phyloP scores from a whole-genome alignment of 352 stramenopile genomes.

The Pythium rhizo-oryzae region DNA sequence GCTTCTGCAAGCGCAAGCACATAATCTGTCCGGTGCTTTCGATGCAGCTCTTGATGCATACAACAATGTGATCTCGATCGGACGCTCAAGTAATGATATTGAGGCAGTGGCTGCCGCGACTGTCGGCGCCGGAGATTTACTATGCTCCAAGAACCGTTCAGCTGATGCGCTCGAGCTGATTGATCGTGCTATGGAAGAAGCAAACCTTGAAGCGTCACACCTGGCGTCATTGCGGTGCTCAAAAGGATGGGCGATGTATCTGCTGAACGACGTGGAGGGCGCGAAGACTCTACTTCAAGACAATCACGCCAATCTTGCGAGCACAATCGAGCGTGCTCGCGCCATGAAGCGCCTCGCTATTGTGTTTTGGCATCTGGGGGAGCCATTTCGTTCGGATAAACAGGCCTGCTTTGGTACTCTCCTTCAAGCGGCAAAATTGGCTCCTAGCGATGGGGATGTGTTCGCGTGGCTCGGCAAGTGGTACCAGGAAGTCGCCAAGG shows the following conservation, averaged over 20 bases:
- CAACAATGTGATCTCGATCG: slow-evolving; percentile 27
- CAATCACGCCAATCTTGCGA: slow-evolving; percentile 36
- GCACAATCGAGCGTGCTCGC: slow-evolving; percentile 33
- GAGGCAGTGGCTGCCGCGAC: slow-evolving; percentile 36
- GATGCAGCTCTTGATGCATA: slow-evolving; percentile 56
- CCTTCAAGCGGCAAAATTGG: slow-evolving; percentile 75
- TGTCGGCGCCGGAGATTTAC: slow-evolving; percentile 49
- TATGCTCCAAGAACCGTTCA: slow-evolving; percentile 36
- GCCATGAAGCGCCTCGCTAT: slow-evolving; percentile 73
- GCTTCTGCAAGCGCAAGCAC: slow-evolving; percentile 61
- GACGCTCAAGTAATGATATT: slow-evolving; percentile 15
- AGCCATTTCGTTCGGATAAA: slow-evolving; percentile 54
- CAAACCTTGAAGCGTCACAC: slow-evolving; percentile 18
- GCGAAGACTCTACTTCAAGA: slow-evolving; percentile 44
- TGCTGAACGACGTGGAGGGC: slow-evolving; percentile 36
- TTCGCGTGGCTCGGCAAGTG: slow-evolving; percentile 80
- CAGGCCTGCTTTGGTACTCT: slow-evolving; percentile 61
- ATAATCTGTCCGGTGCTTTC: slow-evolving; percentile 48
- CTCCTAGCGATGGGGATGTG: slow-evolving; percentile 61
- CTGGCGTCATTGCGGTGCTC: slow-evolving; percentile 33
- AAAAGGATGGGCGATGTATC: slow-evolving; percentile 45
- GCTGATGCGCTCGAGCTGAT: slow-evolving; percentile 40
- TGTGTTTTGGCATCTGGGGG: slow-evolving; percentile 74
- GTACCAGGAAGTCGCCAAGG: slow-evolving; percentile 63
- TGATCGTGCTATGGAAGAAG: slow-evolving; percentile 23